A percentile compares a stretch with the other conserved stretches of the same genome.
Evolutionary conservation across 352 stramenopile genomes (phyloP).

Genomic region (Bremia lactucae): DNA sequence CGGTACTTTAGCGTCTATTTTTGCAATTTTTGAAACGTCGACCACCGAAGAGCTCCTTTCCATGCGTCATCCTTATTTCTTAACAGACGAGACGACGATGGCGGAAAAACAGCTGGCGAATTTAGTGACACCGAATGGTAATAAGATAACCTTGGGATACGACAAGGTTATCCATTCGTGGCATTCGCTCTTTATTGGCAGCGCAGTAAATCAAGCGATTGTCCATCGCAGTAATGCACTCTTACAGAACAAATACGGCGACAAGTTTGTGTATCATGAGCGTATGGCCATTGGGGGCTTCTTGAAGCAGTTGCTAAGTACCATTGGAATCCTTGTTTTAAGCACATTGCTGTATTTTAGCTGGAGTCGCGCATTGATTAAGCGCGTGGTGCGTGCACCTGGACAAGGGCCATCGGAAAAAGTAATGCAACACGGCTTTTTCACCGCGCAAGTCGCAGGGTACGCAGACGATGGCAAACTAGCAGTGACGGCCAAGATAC

Average conservation of each 20-base stretch:
- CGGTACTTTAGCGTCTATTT: slow-evolving; percentile 45
- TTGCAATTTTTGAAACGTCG: slow-evolving; percentile 46
- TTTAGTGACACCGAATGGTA: slow-evolving; percentile 30
- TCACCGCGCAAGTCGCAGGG: slow-evolving; percentile 39
- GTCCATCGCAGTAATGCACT: slow-evolving; percentile 69
- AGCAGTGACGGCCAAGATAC: slow-evolving; percentile 26
- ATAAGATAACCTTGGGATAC: slow-evolving; percentile 35
- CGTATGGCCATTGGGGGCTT: slow-evolving; percentile 37
- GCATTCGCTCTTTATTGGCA: slow-evolving; percentile 74
- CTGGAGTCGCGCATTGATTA: slow-evolving; percentile 54
- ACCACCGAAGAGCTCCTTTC: slow-evolving; percentile 27
- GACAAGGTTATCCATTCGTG: slow-evolving; percentile 55
- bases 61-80: slow-evolving; percentile 40
- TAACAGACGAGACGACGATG: slow-evolving; percentile 40
- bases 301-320: slow-evolving; percentile 31
- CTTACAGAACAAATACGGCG: slow-evolving; percentile 43
- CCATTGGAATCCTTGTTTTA: slow-evolving; percentile 27
- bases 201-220: slow-evolving; percentile 62
- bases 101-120: slow-evolving; percentile 19
- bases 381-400: slow-evolving; percentile 52
- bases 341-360: slow-evolving; percentile 44
- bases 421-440: slow-evolving; percentile 69
- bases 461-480: slow-evolving; percentile 37
- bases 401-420: slow-evolving; percentile 75
- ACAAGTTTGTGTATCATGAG: slow-evolving; percentile 56